Base-by-base conservation (phyloP, 179 eudicot genomes). In the Actinidia chinensis region DNA sequence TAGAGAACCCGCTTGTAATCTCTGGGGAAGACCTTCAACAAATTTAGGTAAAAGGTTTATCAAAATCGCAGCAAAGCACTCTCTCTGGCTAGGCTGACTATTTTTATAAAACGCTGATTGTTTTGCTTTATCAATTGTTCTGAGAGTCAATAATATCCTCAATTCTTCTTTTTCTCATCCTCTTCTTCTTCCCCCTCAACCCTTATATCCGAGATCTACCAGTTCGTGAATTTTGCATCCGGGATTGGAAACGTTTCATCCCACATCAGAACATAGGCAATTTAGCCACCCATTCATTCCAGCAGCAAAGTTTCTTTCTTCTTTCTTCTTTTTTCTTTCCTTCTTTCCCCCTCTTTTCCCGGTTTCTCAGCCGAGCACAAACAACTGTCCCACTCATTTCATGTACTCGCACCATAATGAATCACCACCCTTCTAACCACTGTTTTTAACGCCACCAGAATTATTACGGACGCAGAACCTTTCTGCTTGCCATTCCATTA, bases 381-480 rank as follows among this genome's bases (percentile, higher is more conserved):
- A 97, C 93, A 56, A 90, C 97, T 17, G 87, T 91, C 50, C 99
- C 99, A 79, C 99, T 98, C 28, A 98, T n/a, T n/a, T 97, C 99
- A 97, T 97, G 85, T 97, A 97, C 84, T 97, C 99, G 59, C 99
- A 97, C 99, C 98, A 67, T 97, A 98, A 81, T n/a, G n/a, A n/a
- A n/a, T 97, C 99, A 59, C 99, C 99, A 77, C 94, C 99, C 99
- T 90, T 97, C 98, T 15, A n/a, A 94, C 98, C 68, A 97, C 99
- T 33, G 99, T 91, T 82, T 87, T 91, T n/a, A 14, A 91, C n/a
- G n/a, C n/a, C 98, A 76, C 99, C 99, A 8, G 99, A 96, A 82
- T 96, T n/a, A n/a, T n/a, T 96, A 25, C 99, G 93, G 8, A 96
- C 99, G 78, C 95, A 90, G 68, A 96, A 96, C 79, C 99, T 90